Evolutionary conservation across 2,329 filamentous ascomycete species (phyloP), one percentile per base, ranked within the genome.

Genomic region (Arthrobotrys entomopaga): DNA sequence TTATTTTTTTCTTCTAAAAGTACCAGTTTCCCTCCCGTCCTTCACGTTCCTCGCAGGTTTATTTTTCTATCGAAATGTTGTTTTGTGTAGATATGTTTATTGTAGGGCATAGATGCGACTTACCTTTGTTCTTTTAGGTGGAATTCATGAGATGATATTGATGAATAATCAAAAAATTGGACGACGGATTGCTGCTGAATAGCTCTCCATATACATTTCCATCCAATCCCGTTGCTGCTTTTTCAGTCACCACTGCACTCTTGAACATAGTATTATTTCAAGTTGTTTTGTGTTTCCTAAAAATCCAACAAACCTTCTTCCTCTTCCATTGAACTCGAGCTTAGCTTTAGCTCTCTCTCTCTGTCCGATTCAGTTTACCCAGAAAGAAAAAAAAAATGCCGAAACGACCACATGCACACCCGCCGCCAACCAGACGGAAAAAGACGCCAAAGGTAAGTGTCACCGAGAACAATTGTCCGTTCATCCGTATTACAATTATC

Each of bases 371-470:
- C 29, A 34, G 29, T 34, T 34, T 34, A 34, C 29, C 56, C n/a
- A 43, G 20, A 13, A 20, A n/a, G 3, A 26, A 38, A 38, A 26
- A 34, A 54, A 56, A 8, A 16, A 73, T 73, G 69, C 69, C 69
- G 19, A 73, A 73, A 73, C 61, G 69, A 65, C 69, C 69, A 24
- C n/a, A n/a, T n/a, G n/a, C n/a, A n/a, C 60, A 60, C 53, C 61
- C 61, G 4, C 69, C 61, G 50, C 61, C 69, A 11, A 16, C 40
- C 6, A 64, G 69, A 26, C 61, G 61, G 56, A 73, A 73, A 58
- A 73, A 73, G 61, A 63, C 61, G 19, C 56, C 56, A 43, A 73
- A 73, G 69, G 69, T 73, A 57, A n/a, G n/a, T 29, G 24, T 15
- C 34, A 13, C 20, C 22, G 4, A 2, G 58, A 5, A 13, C 46